Conservation (phyloP, 1,284 basidiomycete species). For the Ustilago loliicola region DNA sequence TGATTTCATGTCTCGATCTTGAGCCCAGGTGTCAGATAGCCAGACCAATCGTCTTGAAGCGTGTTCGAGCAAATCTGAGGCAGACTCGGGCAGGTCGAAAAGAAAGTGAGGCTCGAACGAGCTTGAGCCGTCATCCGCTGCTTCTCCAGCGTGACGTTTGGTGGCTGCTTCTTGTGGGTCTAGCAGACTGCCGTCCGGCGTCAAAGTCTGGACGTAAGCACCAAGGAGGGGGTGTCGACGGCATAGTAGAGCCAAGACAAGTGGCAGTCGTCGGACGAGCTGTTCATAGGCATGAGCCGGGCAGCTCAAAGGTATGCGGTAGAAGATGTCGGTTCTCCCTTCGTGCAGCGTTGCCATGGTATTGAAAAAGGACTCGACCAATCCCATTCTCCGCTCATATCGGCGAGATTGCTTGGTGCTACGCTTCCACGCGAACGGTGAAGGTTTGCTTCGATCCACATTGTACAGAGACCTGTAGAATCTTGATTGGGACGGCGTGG, state of each 20-base stretch:
- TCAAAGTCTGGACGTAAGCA: conserved; percentile 33
- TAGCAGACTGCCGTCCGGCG: conserved; percentile 23
- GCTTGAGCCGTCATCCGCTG: conserved; percentile 37
- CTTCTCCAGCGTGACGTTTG: conserved; percentile 34
- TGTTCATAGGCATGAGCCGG: conserved; percentile 15
- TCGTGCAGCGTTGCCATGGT: conserved; percentile 50
- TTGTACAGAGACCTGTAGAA: conserved; percentile 45
- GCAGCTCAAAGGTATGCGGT: conserved; percentile 37
- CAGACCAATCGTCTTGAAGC: conserved; percentile 26
- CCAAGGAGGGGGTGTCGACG: conserved; percentile 42
- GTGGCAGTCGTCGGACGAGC: conserved; percentile 35
- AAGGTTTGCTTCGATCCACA: conserved; percentile 40
- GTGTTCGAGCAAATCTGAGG: conserved; percentile 25
- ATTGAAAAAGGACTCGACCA: conserved; percentile 53
- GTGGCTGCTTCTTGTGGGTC: conserved; percentile 31
- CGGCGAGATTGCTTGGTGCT: conserved; percentile 15
- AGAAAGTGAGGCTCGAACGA: conserved; percentile 54
- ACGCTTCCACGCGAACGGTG: conserved; percentile 46
- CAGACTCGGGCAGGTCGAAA: conserved; percentile 26
- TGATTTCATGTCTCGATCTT: neutral
- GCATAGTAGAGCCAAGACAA: conserved; percentile 48
- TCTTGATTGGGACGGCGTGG: conserved; percentile 21
- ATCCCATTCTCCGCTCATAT: conserved; percentile 45
- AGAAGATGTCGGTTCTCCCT: conserved; percentile 51
- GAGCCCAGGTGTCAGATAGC: conserved; percentile 18